Conservation (phyloP, 805 yeast genomes). For the Candida sakaeoensis region DNA sequence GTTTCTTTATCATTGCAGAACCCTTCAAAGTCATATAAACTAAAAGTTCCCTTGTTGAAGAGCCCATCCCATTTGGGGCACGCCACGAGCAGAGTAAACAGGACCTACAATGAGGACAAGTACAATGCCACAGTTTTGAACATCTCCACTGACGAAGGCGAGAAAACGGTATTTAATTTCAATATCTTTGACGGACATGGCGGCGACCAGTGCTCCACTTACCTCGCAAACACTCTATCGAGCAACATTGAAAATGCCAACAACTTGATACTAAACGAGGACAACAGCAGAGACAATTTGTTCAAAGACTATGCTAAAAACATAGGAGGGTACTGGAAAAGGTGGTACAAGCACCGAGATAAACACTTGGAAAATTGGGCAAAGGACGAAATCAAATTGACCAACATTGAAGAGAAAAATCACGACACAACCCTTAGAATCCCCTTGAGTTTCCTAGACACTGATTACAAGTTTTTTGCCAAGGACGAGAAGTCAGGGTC, state of each 20-base stretch:
- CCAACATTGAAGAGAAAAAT: slow-evolving; percentile 11
- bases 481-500: slow-evolving; percentile 52
- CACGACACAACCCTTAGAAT: slow-evolving; percentile 63
- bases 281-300: slow-evolving; percentile 34
- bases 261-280: slow-evolving; percentile 22
- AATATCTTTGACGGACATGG: slow-evolving; percentile 95
- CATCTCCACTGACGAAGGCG: slow-evolving; percentile 14
- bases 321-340: slow-evolving; percentile 83
- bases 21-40: slow-evolving; percentile 20
- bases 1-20: slow-evolving; percentile 9
- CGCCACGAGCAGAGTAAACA: slow-evolving; percentile 66
- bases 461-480: slow-evolving; percentile 60
- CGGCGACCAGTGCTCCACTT: slow-evolving; percentile 69
- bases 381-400: slow-evolving; percentile 14
- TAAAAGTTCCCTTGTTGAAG: slow-evolving; percentile 54
- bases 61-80: slow-evolving; percentile 82
- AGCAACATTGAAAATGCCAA: slow-evolving; percentile 46
- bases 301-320: slow-evolving; percentile 51
- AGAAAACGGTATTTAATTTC: slow-evolving; percentile 50
- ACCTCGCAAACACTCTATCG: slow-evolving; percentile 52
- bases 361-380: slow-evolving; percentile 23
- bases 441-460: slow-evolving; percentile 58
- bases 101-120: slow-evolving; percentile 79
- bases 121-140: slow-evolving; percentile 62
- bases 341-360: slow-evolving; percentile 54